Evolutionary conservation across 257 asterid genomes (phyloP).

Genomic region (Ajuga chamaepitys): DNA sequence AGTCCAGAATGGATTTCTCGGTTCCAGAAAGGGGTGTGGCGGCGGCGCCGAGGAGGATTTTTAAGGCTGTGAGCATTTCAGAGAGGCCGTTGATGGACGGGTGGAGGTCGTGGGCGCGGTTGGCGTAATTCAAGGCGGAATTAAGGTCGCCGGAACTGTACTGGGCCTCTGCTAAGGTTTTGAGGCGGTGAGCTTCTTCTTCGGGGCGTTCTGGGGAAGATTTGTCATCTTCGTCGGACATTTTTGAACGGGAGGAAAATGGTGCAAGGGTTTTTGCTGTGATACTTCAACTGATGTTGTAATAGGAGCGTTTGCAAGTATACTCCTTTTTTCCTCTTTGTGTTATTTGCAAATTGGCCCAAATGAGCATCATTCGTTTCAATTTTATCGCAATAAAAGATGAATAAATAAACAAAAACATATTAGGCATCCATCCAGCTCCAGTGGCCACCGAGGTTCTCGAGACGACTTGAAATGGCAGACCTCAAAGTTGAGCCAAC

Average conservation of each 20-base stretch:
- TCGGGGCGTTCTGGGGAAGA: conserved; percentile 13
- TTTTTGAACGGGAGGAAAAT: conserved; percentile 9
- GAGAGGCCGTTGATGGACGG: conserved; percentile 50
- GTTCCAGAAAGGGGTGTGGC: conserved; percentile 9
- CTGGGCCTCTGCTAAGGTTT: conserved; percentile 46
- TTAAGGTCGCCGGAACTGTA: conserved; percentile 51
- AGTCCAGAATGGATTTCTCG: conserved; percentile 35
- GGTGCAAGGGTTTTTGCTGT: conserved; percentile 23
- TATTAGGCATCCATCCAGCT: too few relatives aligned
- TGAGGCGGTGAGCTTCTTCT: conserved; percentile 49
- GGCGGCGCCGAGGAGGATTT: conserved; percentile 49
- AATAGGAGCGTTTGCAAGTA: too few relatives aligned
- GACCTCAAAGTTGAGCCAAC: too few relatives aligned
- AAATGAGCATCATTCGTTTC: too few relatives aligned
- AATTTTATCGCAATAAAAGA: too few relatives aligned
- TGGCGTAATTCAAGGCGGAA: conserved; percentile 59
- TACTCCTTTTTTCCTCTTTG: too few relatives aligned
- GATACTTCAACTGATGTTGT: too few relatives aligned
- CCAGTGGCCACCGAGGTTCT: too few relatives aligned
- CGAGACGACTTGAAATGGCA: too few relatives aligned
- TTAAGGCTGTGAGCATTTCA: conserved; percentile 58
- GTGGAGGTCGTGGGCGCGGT: conserved; percentile 51
- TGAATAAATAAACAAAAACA: too few relatives aligned
- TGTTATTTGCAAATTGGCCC: too few relatives aligned
- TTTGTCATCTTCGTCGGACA: conserved; percentile 19